Evolutionary conservation across 2,329 filamentous ascomycete species (phyloP).

Genomic region (Epichloe sylvatica): DNA sequence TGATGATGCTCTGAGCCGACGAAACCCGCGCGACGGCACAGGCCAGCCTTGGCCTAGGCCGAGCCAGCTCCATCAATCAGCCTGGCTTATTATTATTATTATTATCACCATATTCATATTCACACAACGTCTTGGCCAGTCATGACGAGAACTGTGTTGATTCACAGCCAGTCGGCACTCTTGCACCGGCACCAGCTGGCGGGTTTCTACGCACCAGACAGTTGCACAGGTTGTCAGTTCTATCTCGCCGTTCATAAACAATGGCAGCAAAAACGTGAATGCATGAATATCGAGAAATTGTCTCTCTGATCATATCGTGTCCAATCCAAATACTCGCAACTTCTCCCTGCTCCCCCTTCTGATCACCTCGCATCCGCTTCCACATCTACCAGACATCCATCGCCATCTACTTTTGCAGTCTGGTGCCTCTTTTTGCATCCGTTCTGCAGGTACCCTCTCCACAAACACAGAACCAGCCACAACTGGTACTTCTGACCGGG

Average conservation of each 20-base stretch:
- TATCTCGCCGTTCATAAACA: neutral
- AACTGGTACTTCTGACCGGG: neutral
- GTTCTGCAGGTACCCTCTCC: neutral
- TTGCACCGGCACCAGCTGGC: neutral
- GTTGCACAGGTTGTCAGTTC: neutral
- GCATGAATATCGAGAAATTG: neutral
- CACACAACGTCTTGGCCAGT: neutral
- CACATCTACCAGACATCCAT: neutral
- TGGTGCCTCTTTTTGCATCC: neutral
- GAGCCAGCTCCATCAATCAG: neutral
- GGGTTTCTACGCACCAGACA: neutral
- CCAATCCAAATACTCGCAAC: neutral
- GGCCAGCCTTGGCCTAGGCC: neutral
- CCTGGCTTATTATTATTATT: no score
- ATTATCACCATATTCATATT: neutral
- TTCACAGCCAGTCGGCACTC: neutral
- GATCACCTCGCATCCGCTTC: neutral
- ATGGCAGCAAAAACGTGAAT: neutral
- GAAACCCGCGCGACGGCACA: conserved; percentile 13
- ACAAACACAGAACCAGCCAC: neutral
- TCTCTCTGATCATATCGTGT: neutral
- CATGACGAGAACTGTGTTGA: neutral
- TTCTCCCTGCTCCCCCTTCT: neutral
- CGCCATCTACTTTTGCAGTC: neutral
- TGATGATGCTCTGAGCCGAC: conserved; percentile 19